phyloP scores from a whole-genome alignment of 805 yeast genomes.

The Millerozyma acaciae region DNA sequence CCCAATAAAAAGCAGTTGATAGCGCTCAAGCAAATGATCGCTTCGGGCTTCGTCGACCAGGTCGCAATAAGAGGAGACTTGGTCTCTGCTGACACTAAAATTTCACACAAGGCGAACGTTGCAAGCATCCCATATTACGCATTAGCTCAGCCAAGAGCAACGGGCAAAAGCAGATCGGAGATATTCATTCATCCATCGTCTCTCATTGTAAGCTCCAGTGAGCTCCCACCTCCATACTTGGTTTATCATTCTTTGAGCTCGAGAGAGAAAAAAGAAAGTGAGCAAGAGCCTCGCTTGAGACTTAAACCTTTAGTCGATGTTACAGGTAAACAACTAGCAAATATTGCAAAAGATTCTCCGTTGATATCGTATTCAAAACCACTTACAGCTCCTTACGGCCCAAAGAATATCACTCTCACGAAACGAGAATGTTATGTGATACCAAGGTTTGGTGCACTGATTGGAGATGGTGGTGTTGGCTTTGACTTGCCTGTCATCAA shows the following conservation, averaged over 20 bases:
- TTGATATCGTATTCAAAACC: slow-evolving; percentile 86
- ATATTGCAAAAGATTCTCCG: slow-evolving; percentile 69
- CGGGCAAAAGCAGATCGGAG: slow-evolving; percentile 43
- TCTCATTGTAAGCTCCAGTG: slow-evolving; percentile 55
- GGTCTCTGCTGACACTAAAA: slow-evolving; percentile 55
- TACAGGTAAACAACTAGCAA: slow-evolving; percentile 68
- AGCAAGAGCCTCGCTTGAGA: slow-evolving; percentile 45
- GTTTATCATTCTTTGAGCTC: slow-evolving; percentile 67
- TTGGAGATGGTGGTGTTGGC: slow-evolving; percentile 81
- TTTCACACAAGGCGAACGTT: slow-evolving; percentile 56
- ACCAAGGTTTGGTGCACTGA: slow-evolving; percentile 82
- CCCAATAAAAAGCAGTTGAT: slow-evolving; percentile 69
- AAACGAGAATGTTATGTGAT: slow-evolving; percentile 86
- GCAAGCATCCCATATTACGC: slow-evolving; percentile 65
- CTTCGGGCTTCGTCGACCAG: slow-evolving; percentile 91
- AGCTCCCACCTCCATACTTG: slow-evolving; percentile 72
- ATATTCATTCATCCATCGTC: slow-evolving; percentile 84
- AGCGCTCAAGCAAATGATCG: slow-evolving; percentile 84
- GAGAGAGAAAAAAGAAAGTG: slow-evolving; percentile 44
- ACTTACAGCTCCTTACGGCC: slow-evolving; percentile 84
- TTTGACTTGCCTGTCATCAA: slow-evolving; percentile 85
- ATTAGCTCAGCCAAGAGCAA: slow-evolving; percentile 43
- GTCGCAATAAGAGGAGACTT: slow-evolving; percentile 81
- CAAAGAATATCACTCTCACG: slow-evolving; percentile 58
- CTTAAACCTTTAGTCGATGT: slow-evolving; percentile 77